Evolutionary conservation across 2,329 filamentous ascomycete genomes (phyloP), one percentile per base, ranked within the genome.

Genomic region (Paecilomyces sp.): DNA sequence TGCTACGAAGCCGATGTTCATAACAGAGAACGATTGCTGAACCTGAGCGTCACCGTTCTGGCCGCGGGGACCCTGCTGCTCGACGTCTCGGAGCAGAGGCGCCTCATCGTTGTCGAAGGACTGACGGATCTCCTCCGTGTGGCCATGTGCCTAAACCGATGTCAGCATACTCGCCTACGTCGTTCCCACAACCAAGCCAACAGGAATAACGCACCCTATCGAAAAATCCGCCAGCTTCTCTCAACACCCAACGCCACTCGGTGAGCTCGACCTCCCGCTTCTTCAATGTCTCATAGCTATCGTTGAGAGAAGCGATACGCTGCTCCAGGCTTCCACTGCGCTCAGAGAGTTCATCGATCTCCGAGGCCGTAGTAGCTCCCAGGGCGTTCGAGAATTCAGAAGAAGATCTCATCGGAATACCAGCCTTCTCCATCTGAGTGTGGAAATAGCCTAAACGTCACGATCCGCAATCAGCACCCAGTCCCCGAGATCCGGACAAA

Each of bases 1-100:
- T 58, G 94, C 90, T 57, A 99, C 93, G 70, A 99, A 99, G 9
- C 94, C 94, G 73, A 99, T 99, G 79, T 97, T 97, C 90, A 97
- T 96, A 63, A 92, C 91, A 5, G 91, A 94, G 76, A 99, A 97
- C 51, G 91, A 94, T 65, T 89, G 86, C 71, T 94, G 91, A 41
- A 82, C 88, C n/a, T 80, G 80, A 56, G 79, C 77, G 60, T 83
- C 82, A 15, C 85, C 84, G 61, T 91, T 89, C 56, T 85, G 79
- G 58, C 83, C 83, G 58, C 68, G 70, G n/a, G 66, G 60, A 54
- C 81, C 82, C 71, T 92, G 87, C 73, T 96, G 90, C 76, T 99
- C 94, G 57, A 97, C 85, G 72, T 99, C 94, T 65, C 90, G 89
- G 59, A 99, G 86, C 54, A 99, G 84, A 51, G 95, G 94, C 62